phyloP scores from a whole-genome alignment of 2,329 filamentous ascomycete genomes.

The Venturia effusa region DNA sequence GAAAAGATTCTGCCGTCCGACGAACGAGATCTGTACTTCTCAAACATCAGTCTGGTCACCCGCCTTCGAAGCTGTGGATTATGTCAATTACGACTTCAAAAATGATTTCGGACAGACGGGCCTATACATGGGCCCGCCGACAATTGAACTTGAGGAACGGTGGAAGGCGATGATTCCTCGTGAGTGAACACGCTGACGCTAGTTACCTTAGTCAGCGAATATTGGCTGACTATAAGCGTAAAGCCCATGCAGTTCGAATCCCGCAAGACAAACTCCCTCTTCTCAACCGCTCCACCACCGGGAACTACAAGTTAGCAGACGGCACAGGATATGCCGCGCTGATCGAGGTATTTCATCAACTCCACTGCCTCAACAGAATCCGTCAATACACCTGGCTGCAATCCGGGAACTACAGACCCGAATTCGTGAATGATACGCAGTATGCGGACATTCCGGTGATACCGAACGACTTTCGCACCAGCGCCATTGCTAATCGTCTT shows the following conservation, averaged over 20 bases:
- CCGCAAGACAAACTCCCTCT: constrained; percentile 7
- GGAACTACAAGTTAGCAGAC: neutral
- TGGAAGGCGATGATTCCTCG: constrained; percentile 12
- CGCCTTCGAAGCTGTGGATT: constrained; percentile 11
- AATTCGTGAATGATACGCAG: constrained; percentile 3
- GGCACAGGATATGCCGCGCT: constrained; percentile 9
- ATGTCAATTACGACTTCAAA: constrained; percentile 12
- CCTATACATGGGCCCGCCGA: constrained; percentile 13
- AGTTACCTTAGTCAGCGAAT: neutral
- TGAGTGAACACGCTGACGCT: neutral
- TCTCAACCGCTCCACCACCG: neutral
- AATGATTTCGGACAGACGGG: constrained; percentile 11
- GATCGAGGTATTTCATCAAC: constrained; percentile 14
- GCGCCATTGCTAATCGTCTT: constrained; percentile 6
- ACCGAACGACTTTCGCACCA: neutral
- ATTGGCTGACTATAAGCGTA: neutral
- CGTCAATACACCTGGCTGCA: constrained; percentile 13
- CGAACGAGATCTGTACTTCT: neutral
- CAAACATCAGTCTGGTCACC: constrained; percentile 6
- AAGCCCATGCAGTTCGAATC: constrained; percentile 8
- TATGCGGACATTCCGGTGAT: neutral
- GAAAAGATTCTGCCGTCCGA: neutral
- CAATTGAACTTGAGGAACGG: constrained; percentile 12
- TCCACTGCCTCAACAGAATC: constrained; percentile 14
- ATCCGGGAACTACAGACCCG: neutral